phyloP scores from a whole-genome alignment of 345 rosid species.

The Eutrema heterophyllum region DNA sequence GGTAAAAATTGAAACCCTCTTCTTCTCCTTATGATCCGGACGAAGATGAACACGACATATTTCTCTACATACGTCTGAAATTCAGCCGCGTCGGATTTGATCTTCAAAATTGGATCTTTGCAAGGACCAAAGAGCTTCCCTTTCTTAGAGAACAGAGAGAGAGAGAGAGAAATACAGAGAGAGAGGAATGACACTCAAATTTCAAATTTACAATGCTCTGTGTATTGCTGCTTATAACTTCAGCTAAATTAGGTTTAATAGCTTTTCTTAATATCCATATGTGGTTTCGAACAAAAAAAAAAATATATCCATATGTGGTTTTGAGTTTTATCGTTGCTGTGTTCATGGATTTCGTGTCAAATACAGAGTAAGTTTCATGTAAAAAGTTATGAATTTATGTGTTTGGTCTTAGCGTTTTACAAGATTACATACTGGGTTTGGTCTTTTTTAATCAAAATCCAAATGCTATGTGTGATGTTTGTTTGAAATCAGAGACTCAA shows the following conservation, averaged over 20 bases:
- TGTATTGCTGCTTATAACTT: too few species aligned
- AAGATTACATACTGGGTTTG: too few species aligned
- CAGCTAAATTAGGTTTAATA: too few species aligned
- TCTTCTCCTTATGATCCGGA: conserved; percentile 91
- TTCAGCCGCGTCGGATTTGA: neutral
- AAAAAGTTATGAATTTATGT: too few species aligned
- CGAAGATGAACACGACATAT: conserved; percentile 83
- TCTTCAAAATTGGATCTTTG: conserved; percentile 27
- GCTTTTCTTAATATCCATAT: neutral
- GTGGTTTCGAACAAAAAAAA: too few species aligned
- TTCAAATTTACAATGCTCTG: neutral
- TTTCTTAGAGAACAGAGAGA: conserved; percentile 12
- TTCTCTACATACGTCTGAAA: neutral
- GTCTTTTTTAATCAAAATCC: too few species aligned
- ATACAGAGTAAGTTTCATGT: too few species aligned
- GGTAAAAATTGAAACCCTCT: conserved; percentile 85
- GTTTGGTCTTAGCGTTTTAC: too few species aligned
- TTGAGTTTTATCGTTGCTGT: too few species aligned
- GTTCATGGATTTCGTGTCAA: too few species aligned
- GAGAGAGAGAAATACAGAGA: conserved; percentile 16
- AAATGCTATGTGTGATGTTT: too few species aligned
- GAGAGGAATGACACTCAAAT: conserved; percentile 17
- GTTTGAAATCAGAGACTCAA: too few species aligned
- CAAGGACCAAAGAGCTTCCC: neutral
- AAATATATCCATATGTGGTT: neutral